Base-by-base conservation (phyloP, 192 early-diverging fungal species). In the Umbelopsis ramanniana region DNA sequence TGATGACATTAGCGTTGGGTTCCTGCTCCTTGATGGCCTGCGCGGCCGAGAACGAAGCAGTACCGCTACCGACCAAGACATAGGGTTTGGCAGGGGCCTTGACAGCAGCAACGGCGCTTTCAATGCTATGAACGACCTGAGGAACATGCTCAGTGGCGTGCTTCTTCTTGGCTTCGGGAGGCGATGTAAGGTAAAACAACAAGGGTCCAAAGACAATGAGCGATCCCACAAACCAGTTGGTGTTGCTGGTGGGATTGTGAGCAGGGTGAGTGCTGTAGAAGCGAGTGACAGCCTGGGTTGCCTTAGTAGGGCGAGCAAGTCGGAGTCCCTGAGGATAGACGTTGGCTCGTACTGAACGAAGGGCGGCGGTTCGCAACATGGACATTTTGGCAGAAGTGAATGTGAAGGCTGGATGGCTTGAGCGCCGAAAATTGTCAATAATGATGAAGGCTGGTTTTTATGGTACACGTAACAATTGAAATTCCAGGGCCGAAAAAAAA, bases 1-100 rank as follows among this genome's bases (percentile, higher is more conserved):
- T 85, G 52, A 90, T 79, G 22, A 85, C 81, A n/a, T 85, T 79
- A 24, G 88, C 89, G 47, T 80, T 45, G 7, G 89, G 86, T 23
- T 91, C 82, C 48, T 76, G 76, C 70, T 89, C 87, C 66, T 82
- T 78, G 57, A 91, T 89, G 29, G 87, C 87, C 52, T 85, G 79
- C 69, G 87, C 81, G 52, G 86, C 86, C 45, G 80, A 75, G 73
- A 84, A 87, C 2, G 85, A 83, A n/a, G 89, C 87, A 33, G 89
- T 88, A 3, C 89, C 89, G 35, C 72, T 87, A 71, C 89, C 89
- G 71, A 85, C 79, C 46, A 85, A 48, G 24, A 85, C 73, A 53
- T 83, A 83, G 1, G 84, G 84, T 48, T 85, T 83, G 46, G 35
- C 60, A 0, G 54, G 67, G 6, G 67, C 9, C 6, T 70, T 40